A percentile compares a stretch with the other conserved stretches of the same genome.
phyloP scores from a whole-genome alignment of 2,329 filamentous ascomycete species.

The Aspergillus tamarii region DNA sequence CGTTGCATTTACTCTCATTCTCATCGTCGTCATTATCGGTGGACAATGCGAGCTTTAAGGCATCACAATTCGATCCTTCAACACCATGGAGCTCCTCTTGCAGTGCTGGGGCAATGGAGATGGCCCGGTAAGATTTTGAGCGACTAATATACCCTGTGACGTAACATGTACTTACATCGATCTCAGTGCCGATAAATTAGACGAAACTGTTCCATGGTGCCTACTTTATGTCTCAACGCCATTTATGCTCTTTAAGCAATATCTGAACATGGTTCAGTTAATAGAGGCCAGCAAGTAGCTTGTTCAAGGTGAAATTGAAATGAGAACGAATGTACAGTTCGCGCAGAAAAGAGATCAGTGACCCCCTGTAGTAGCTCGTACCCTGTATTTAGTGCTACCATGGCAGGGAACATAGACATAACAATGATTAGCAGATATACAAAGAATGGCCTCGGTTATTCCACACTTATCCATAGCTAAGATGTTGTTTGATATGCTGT shows the following conservation, averaged over 20 bases:
- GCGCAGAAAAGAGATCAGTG: not conserved
- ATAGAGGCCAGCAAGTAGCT: constrained; percentile 88
- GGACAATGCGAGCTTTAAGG: constrained; percentile 49
- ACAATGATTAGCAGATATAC: not conserved
- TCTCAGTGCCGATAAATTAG: constrained; percentile 75
- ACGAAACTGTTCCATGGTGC: constrained; percentile 71
- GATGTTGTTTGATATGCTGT: not conserved
- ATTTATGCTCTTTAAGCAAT: constrained; percentile 84
- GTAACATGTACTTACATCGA: not conserved
- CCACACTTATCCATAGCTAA: not conserved
- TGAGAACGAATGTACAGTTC: not conserved
- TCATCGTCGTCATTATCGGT: constrained; percentile 83
- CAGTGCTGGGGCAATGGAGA: constrained; percentile 88
- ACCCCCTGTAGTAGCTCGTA: not conserved
- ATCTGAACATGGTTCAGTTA: constrained; percentile 87
- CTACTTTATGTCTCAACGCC: constrained; percentile 75
- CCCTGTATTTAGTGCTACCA: not conserved
- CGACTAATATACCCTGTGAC: not conserved
- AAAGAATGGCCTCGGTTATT: no score
- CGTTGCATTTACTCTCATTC: constrained; percentile 92
- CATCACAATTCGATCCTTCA: not conserved
- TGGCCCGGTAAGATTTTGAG: constrained; percentile 62
- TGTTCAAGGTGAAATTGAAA: constrained; percentile 73
- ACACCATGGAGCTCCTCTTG: constrained; percentile 57
- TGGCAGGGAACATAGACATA: not conserved